Conservation (phyloP, 495 filamentous ascomycete species). For the Cudoniella acicularis region DNA sequence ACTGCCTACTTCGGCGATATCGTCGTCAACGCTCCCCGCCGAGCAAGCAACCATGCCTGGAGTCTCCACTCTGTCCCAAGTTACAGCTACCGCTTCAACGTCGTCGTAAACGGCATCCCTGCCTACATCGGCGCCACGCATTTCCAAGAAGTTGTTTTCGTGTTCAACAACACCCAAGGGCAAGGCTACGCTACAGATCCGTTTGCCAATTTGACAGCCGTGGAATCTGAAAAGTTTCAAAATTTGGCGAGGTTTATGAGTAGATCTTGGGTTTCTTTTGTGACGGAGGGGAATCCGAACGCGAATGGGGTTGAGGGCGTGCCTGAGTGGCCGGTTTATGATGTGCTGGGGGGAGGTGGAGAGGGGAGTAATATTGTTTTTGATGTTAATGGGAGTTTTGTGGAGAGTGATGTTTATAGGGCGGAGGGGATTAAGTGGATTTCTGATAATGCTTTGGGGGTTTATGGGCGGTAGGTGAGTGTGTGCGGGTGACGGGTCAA, state of each 20-base stretch:
- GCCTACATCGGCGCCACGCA: constrained; percentile 34
- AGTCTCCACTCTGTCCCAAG: constrained; percentile 25
- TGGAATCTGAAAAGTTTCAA: constrained; percentile 18
- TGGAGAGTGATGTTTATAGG: constrained; percentile 13
- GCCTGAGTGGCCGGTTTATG: constrained; percentile 10
- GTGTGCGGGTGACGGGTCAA: neutral
- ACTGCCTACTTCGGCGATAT: constrained; percentile 35
- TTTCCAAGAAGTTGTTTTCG: constrained; percentile 48
- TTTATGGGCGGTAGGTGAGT: neutral
- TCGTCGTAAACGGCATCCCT: constrained; percentile 24
- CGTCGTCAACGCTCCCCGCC: constrained; percentile 33
- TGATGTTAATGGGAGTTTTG: constrained; percentile 10
- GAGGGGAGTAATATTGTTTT: constrained; percentile 9
- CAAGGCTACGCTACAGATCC: constrained; percentile 39
- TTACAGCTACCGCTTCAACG: constrained; percentile 47
- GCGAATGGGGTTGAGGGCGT: neutral
- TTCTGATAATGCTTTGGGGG: neutral
- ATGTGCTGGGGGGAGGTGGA: neutral
- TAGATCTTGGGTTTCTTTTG: constrained; percentile 42
- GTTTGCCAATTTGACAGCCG: constrained; percentile 26
- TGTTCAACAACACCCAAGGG: constrained; percentile 40
- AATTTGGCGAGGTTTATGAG: constrained; percentile 39
- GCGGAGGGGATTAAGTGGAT: constrained; percentile 17
- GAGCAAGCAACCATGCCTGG: constrained; percentile 38
- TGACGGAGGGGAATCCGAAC: constrained; percentile 37